Evolutionary conservation across 1,284 basidiomycete species (phyloP).

Genomic region (Moesziomyces globuligerus): DNA sequence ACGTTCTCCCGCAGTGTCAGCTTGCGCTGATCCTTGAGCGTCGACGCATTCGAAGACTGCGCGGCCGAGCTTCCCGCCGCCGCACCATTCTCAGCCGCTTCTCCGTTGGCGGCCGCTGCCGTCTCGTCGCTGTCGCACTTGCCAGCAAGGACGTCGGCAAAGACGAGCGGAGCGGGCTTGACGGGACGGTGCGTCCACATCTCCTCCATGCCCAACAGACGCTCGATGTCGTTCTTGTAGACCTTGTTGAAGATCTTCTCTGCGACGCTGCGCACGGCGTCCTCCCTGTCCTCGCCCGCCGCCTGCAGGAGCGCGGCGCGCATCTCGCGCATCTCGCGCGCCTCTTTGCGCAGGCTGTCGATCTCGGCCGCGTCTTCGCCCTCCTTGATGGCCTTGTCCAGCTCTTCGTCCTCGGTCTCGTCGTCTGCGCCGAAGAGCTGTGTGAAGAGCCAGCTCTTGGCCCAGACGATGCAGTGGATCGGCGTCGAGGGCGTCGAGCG

Average conservation of each 20-base stretch:
- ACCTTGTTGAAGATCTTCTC: conserved; percentile 87
- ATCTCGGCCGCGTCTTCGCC: conserved; percentile 93
- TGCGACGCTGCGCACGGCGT: conserved; percentile 72
- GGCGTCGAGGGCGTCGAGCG: conserved; percentile 96
- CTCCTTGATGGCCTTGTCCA: conserved; percentile 84
- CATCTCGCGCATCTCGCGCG: conserved; percentile 84
- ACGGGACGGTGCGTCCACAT: conserved; percentile 89
- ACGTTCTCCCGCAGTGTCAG: conserved; percentile 59
- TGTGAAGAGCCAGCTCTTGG: conserved; percentile 92
- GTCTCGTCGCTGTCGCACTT: not conserved
- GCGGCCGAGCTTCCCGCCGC: conserved; percentile 1
- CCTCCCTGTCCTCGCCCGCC: conserved; percentile 13
- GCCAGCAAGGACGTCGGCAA: conserved; percentile 73
- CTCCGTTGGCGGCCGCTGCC: not conserved
- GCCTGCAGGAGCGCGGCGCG: conserved; percentile 70
- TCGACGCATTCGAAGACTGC: conserved; percentile 12
- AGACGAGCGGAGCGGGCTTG: conserved; percentile 85
- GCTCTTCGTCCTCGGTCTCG: conserved; percentile 72
- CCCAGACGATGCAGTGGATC: conserved; percentile 99
- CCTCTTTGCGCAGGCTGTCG: conserved; percentile 85
- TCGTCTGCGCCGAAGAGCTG: conserved; percentile 49
- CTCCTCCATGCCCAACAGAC: conserved; percentile 92
- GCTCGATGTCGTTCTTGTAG: conserved; percentile 86
- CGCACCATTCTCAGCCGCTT: not conserved
- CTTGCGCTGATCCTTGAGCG: conserved; percentile 56